Evolutionary conservation across 2,329 filamentous ascomycete species (phyloP), one percentile per base, ranked within the genome.

Genomic region (Bimuria novae-zelandiae): DNA sequence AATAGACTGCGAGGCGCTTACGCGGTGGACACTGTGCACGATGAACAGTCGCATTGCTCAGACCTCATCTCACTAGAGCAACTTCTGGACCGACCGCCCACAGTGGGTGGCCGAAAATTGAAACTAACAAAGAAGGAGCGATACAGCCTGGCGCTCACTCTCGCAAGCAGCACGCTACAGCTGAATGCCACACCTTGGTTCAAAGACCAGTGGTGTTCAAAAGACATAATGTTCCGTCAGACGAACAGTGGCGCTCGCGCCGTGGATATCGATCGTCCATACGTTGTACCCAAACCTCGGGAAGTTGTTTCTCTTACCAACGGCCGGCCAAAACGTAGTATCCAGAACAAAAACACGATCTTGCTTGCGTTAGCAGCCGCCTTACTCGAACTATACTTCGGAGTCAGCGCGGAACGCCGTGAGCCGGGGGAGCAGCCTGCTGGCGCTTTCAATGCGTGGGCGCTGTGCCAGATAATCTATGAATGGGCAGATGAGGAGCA

Each of bases 121-220:
- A 73, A 69, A 37, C 55, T 74, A 1, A 73, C 62, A 47, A 70
- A 67, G 45, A 75, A 67, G 41, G 67, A 75, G 27, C 64, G 71
- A 32, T 71, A 74, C 36, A 64, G 58, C 37, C 45, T 75, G 8
- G 70, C 72, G 17, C 61, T 75, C 25, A 75, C 70, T 1, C 56
- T 75, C 10, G 72, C 72, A 16, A 70, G 67, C 2, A 71, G 65
- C 19, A 65, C 71, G 5, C 59, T 75, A 3, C 72, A 73, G 42
- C 63, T 75, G 7, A 68, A 72, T 46, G 65, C 69, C 0, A 74
- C 72, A 1, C 69, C 70, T 2, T 75, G 71, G 72, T 65, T 75
- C 7, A 60, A 56, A 4, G 67, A 70, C 33, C 62, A 71, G 12
- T 74, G 71, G 69, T 60, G 62, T 11, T 60, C 65, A 7, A 67